phyloP scores from a whole-genome alignment of 2,329 filamentous ascomycete species.

The Monosporascus sp. region DNA sequence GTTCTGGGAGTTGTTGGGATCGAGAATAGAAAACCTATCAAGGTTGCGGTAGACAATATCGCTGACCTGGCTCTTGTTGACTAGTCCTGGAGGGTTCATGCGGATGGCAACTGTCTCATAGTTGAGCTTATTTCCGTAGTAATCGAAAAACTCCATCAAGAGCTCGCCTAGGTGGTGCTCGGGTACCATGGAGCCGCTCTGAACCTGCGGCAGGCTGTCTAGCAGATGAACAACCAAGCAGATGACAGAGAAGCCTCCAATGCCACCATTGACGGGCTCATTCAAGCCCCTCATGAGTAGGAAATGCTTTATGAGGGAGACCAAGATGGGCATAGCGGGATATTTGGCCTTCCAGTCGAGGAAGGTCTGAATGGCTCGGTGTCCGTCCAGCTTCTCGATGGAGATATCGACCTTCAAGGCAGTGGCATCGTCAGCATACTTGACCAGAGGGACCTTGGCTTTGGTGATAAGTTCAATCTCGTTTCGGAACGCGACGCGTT shows the following conservation, averaged over 20 bases:
- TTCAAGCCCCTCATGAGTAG: constrained; percentile 84
- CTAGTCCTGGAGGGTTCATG: constrained; percentile 67
- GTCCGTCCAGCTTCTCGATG: constrained; percentile 84
- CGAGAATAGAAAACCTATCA: constrained; percentile 77
- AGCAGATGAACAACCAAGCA: constrained; percentile 89
- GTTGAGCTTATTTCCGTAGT: constrained; percentile 82
- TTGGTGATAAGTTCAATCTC: constrained; percentile 63
- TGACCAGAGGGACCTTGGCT: constrained; percentile 87
- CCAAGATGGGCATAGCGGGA: constrained; percentile 79
- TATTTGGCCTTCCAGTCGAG: constrained; percentile 71
- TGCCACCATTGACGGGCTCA: constrained; percentile 83
- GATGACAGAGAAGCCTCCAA: constrained; percentile 91
- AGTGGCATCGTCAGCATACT: constrained; percentile 76
- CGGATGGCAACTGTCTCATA: constrained; percentile 65
- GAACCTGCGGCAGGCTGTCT: constrained; percentile 69
- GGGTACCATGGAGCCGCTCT: constrained; percentile 52
- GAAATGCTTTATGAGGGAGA: constrained; percentile 88
- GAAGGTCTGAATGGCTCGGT: constrained; percentile 77
- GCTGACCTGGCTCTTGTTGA: constrained; percentile 58
- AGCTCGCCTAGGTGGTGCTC: constrained; percentile 72
- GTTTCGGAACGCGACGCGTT: constrained; percentile 51
- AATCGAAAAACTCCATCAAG: constrained; percentile 80
- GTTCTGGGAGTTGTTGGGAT: constrained; percentile 79
- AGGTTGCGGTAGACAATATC: constrained; percentile 52
- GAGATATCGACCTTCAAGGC: constrained; percentile 86